phyloP scores from a whole-genome alignment of 2,329 filamentous ascomycete genomes.

The Fonsecaea pedrosoi region DNA sequence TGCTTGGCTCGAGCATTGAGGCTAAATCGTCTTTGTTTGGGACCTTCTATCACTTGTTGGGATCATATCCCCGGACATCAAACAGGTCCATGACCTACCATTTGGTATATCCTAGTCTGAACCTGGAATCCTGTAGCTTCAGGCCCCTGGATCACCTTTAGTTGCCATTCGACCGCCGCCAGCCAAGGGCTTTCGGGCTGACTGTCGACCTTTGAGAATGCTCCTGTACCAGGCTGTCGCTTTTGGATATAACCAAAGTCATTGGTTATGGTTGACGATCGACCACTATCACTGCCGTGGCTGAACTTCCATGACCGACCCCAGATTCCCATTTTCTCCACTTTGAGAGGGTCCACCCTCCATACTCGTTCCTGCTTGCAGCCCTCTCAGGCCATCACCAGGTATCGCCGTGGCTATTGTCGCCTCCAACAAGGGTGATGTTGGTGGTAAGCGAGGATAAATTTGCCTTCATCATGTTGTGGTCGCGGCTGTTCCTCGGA shows the following conservation, averaged over 20 bases:
- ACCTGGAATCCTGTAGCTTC: background rate
- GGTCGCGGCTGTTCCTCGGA: slow-evolving; percentile 7
- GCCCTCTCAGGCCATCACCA: background rate
- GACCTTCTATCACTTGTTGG: background rate
- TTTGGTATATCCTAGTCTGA: slow-evolving; percentile 7
- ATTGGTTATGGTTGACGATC: slow-evolving; percentile 9
- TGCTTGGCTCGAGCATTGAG: slow-evolving; percentile 21
- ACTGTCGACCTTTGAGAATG: slow-evolving; percentile 17
- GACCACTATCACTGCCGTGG: background rate
- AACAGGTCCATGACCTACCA: background rate
- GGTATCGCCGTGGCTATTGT: background rate
- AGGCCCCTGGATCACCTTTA: background rate
- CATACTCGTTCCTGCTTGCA: background rate
- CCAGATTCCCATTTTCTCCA: slow-evolving; percentile 18
- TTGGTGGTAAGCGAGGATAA: slow-evolving; percentile 11
- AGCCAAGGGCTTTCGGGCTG: slow-evolving; percentile 12
- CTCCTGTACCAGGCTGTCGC: slow-evolving; percentile 11
- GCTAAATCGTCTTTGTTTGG: slow-evolving; percentile 10
- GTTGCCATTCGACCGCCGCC: slow-evolving; percentile 4
- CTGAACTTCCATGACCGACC: slow-evolving; percentile 9
- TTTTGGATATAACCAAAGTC: slow-evolving; percentile 1
- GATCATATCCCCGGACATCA: background rate
- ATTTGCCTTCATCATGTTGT: slow-evolving; percentile 16
- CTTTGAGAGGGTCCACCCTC: background rate
- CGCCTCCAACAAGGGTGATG: slow-evolving; percentile 8